These are phyloP conservation scores for Xylariaceae sp. DNA, from an alignment of 2,329 filamentous ascomycete genomes.

Conservation along the genomic window DNA sequence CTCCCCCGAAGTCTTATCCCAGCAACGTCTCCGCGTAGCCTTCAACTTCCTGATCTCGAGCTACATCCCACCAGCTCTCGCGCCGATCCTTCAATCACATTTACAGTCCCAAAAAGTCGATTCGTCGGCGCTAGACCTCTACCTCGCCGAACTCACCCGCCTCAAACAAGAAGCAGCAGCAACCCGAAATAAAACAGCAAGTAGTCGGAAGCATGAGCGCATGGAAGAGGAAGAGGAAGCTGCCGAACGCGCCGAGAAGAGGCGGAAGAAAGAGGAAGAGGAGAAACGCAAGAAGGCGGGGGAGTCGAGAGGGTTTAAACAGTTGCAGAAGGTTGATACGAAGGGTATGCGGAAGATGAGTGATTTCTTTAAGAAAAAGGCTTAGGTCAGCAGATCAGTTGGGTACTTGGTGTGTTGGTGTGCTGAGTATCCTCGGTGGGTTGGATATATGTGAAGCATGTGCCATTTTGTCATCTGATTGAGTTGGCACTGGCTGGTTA, in stretches of 20 bases:
- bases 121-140: constrained; percentile 67
- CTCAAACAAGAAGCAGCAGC: constrained; percentile 69
- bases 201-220: constrained; percentile 68
- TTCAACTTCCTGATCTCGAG: constrained; percentile 61
- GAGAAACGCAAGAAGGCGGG: constrained; percentile 76
- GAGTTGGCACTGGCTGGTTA: not conserved
- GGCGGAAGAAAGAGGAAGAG: constrained; percentile 80
- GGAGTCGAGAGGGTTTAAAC: constrained; percentile 70
- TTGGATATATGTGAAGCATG: too few relatives aligned
- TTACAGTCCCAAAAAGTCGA: constrained; percentile 42
- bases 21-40: constrained; percentile 62
- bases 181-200: constrained; percentile 64
- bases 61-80: constrained; percentile 51
- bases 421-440: too few relatives aligned
- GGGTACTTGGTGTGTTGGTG: too few relatives aligned
- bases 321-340: constrained; percentile 86
- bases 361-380: constrained; percentile 81
- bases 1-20: constrained; percentile 45
- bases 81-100: constrained; percentile 41
- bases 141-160: constrained; percentile 62
- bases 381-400: constrained; percentile 19
- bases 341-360: constrained; percentile 96
- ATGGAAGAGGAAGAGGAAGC: constrained; percentile 63
- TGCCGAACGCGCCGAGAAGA: constrained; percentile 69
- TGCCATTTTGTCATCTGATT: too few relatives aligned